These are phyloP conservation scores for Cryptococcus deneoformans DNA, from an alignment of 1,284 basidiomycete species.

Conservation along the genomic window DNA sequence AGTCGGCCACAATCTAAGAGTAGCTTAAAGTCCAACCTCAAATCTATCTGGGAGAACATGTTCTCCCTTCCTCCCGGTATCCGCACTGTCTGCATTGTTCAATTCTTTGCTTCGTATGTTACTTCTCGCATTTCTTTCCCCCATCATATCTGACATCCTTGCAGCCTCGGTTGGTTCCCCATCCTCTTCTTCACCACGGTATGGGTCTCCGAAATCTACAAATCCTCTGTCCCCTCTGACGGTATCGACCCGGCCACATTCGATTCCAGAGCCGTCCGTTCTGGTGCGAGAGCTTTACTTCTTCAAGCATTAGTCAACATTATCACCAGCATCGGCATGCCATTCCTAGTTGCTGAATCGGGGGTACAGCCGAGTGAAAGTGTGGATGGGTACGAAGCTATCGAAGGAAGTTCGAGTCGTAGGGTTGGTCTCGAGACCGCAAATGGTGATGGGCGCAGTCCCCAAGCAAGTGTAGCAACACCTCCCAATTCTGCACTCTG, in stretches of 20 bases:
- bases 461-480: background rate
- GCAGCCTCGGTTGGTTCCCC: slow-evolving; percentile 85
- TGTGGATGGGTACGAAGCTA: slow-evolving; percentile 15
- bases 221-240: slow-evolving; percentile 48
- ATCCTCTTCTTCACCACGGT: slow-evolving; percentile 81
- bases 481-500: slow-evolving; percentile 20
- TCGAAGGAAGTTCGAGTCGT: slow-evolving; percentile 9
- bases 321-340: slow-evolving; percentile 65
- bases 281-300: slow-evolving; percentile 80
- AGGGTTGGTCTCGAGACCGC: background rate
- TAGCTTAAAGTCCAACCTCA: slow-evolving; percentile 35
- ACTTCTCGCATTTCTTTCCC: background rate
- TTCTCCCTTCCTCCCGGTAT: slow-evolving; percentile 69
- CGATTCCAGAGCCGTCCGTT: slow-evolving; percentile 68
- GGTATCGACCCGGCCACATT: slow-evolving; percentile 46
- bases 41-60: slow-evolving; percentile 63
- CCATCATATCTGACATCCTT: slow-evolving; percentile 1
- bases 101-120: slow-evolving; percentile 74
- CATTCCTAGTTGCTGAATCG: slow-evolving; percentile 60
- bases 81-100: slow-evolving; percentile 68
- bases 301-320: slow-evolving; percentile 71
- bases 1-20: slow-evolving; percentile 44
- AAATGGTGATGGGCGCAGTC: background rate
- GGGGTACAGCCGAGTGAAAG: slow-evolving; percentile 26
- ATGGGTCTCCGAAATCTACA: slow-evolving; percentile 84